Evolutionary conservation across 2,329 filamentous ascomycete species (phyloP), one percentile per base, ranked within the genome.

Genomic region (Trichocomaceae sp.): DNA sequence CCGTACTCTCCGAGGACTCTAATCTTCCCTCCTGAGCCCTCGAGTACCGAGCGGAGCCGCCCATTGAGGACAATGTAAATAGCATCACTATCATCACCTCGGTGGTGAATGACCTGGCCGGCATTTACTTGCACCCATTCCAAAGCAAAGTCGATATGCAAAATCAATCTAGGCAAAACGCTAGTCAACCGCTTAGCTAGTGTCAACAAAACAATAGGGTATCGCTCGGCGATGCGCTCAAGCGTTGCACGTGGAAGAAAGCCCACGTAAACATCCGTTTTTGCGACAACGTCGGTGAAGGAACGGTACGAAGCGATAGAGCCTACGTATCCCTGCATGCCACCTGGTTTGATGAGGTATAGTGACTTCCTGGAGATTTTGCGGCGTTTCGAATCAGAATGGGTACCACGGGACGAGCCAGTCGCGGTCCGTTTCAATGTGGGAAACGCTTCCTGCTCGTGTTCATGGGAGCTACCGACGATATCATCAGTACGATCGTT

Each of bases 61-160:
- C 93, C 93, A 62, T 99, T 99, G 15, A 99, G 80, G 1, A 99
- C 93, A 58, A 99, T 91, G 64, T 97, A 99, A 41, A 99, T 99
- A 1, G 95, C 92, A 70, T 99, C 93, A 64, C 93, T 99, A 61
- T 97, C 93, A 61, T 99, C 91, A 2, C 85, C 85, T 70, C 95
- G 88, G 61, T 95, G 89, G 68, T 95, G 96, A 35, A 99, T 88
- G 9, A 96, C 88, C 67, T 99, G 90, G 0, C 93, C 91, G 3
- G 93, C 90, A 70, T 90, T 90, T 58, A 99, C 90, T 67, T 99
- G 95, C 2, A 96, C 85, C 93, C 95, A 99, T 75, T 99, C 95
- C 17, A 99, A 78, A 3, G 93, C 93, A 73, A 99, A 99, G 70
- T 99, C 93, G 60, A 99, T 97, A 65, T 99, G 93, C 15, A 96